Conservation (phyloP, 768 basidiomycete genomes). For the Exsudoporus frostii region DNA sequence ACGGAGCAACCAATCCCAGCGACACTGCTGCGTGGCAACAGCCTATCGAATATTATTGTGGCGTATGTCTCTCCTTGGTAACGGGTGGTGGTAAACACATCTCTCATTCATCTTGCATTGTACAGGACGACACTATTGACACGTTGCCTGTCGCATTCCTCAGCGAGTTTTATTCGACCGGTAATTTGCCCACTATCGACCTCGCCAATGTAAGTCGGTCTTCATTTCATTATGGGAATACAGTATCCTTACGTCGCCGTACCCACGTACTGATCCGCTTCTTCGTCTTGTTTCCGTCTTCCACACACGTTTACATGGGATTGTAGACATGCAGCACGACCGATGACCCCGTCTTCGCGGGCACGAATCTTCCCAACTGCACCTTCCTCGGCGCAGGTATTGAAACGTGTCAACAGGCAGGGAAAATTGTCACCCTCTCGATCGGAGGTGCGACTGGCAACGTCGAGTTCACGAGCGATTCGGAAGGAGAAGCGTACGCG, state of each 20-base stretch:
- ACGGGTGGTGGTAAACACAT: not conserved
- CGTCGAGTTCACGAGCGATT: conserved; percentile 56
- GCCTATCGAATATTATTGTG: conserved; percentile 32
- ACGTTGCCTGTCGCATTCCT: conserved; percentile 62
- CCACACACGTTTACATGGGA: not conserved
- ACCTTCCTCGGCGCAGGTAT: conserved; percentile 58
- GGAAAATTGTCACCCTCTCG: conserved; percentile 58
- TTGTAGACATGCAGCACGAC: conserved; percentile 58
- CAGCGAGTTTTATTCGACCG: conserved; percentile 55
- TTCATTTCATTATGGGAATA: not conserved
- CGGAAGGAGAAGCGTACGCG: conserved; percentile 57
- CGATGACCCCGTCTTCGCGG: conserved; percentile 56
- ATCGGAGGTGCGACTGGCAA: conserved; percentile 62
- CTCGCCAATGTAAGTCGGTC: conserved; percentile 49
- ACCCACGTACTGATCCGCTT: not conserved
- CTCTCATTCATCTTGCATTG: not conserved
- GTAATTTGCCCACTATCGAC: conserved; percentile 56
- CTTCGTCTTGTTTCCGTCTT: not conserved
- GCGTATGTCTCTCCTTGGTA: conserved; percentile 7
- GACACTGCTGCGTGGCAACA: conserved; percentile 30
- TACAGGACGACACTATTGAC: conserved; percentile 54
- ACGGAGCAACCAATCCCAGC: conserved; percentile 26
- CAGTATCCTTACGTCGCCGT: not conserved
- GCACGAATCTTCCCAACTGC: conserved; percentile 63
- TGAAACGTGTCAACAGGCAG: conserved; percentile 58